These are phyloP conservation scores for Nemania serpens DNA, from an alignment of 2,329 filamentous ascomycete genomes.

Conservation along the genomic window DNA sequence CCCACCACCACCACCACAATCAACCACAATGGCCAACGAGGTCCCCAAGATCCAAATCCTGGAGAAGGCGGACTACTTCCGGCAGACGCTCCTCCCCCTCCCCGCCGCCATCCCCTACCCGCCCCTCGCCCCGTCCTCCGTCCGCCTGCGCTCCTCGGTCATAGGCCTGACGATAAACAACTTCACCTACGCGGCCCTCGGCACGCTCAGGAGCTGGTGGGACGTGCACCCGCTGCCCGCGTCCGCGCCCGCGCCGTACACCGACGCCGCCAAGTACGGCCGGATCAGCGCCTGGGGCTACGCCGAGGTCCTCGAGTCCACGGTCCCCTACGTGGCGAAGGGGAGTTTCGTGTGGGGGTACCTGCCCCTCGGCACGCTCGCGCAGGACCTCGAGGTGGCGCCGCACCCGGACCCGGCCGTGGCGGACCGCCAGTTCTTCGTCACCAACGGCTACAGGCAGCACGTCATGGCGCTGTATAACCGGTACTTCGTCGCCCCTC, in stretches of 20 bases:
- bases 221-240: slow-evolving; percentile 49
- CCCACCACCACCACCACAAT: background rate
- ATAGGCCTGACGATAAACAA: slow-evolving; percentile 44
- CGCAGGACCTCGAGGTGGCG: slow-evolving; percentile 45
- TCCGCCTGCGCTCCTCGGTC: slow-evolving; percentile 39
- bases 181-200: slow-evolving; percentile 42
- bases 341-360: slow-evolving; percentile 48
- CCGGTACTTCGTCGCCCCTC: slow-evolving; percentile 40
- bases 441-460: slow-evolving; percentile 44
- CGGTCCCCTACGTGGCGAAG: slow-evolving; percentile 41
- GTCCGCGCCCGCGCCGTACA: slow-evolving; percentile 40
- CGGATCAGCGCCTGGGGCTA: slow-evolving; percentile 56
- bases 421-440: slow-evolving; percentile 43
- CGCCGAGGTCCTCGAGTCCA: slow-evolving; percentile 49
- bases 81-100: slow-evolving; percentile 36
- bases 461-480: slow-evolving; percentile 52
- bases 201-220: slow-evolving; percentile 45
- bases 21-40: slow-evolving; percentile 34
- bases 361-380: slow-evolving; percentile 47
- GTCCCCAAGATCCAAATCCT: slow-evolving; percentile 40
- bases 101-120: slow-evolving; percentile 35
- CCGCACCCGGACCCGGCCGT: slow-evolving; percentile 26
- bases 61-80: slow-evolving; percentile 39
- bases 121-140: slow-evolving; percentile 36
- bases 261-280: slow-evolving; percentile 48